Evolutionary conservation across 1,139 yeast species (phyloP).

Genomic region (Yamadazyma sp.): DNA sequence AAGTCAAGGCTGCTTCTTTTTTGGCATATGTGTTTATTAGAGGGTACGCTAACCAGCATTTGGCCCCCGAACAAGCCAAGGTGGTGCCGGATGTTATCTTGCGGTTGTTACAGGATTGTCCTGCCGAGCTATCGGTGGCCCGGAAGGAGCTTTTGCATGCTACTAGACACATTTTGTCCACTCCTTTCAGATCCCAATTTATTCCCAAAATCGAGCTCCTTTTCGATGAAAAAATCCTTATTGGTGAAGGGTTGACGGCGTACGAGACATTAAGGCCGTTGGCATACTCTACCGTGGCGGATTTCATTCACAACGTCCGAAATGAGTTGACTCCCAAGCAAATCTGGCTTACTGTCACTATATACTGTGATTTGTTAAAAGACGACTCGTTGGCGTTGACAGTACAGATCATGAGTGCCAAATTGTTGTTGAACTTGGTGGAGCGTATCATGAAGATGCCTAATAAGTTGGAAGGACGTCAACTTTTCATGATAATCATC

Average conservation of each 20-base stretch:
- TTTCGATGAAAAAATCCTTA: conserved; percentile 81
- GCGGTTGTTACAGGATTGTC: conserved; percentile 89
- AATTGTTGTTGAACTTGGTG: conserved; percentile 78
- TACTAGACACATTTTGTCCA: conserved; percentile 87
- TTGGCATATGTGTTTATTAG: conserved; percentile 89
- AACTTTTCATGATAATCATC: conserved; percentile 75
- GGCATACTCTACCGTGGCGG: conserved; percentile 96
- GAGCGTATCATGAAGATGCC: conserved; percentile 86
- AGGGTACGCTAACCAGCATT: conserved; percentile 68
- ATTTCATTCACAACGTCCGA: conserved; percentile 89
- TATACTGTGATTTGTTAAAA: conserved; percentile 78
- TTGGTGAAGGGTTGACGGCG: conserved; percentile 92
- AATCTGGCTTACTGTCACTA: conserved; percentile 83
- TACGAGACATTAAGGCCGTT: conserved; percentile 84
- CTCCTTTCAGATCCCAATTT: conserved; percentile 80
- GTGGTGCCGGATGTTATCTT: conserved; percentile 85
- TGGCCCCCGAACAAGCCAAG: conserved; percentile 62
- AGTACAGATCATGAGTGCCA: conserved; percentile 97
- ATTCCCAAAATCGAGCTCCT: conserved; percentile 82
- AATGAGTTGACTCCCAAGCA: conserved; percentile 80
- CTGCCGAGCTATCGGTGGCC: conserved; percentile 91
- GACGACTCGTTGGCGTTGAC: conserved; percentile 84
- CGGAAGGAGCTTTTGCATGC: conserved; percentile 93
- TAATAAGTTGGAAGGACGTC: conserved; percentile 82
- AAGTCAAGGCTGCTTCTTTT: conserved; percentile 94